Conservation (phyloP, 2,329 filamentous ascomycete genomes). For the Fusarium sp. region DNA sequence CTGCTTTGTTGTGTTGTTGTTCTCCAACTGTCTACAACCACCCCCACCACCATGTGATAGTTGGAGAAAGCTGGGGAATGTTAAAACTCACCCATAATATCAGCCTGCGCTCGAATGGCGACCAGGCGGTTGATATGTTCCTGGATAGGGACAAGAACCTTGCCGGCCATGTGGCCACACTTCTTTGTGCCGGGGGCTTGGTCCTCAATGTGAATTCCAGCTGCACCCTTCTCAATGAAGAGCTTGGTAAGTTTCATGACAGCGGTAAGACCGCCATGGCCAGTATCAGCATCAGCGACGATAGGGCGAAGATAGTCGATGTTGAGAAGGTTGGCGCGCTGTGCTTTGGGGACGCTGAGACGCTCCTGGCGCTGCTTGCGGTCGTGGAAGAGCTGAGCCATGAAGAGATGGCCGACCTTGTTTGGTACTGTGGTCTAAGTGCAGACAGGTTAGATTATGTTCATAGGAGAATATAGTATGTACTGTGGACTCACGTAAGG, state of each 20-base stretch:
- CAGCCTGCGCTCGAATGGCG: slow-evolving; percentile 95
- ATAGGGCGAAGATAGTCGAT: slow-evolving; percentile 96
- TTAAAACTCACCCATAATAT: slow-evolving; percentile 85
- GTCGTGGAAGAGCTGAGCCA: slow-evolving; percentile 99
- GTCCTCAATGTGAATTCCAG: slow-evolving; percentile 98
- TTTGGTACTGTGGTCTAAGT: slow-evolving; percentile 93
- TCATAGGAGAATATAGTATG: neutral
- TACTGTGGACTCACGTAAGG: slow-evolving; percentile 76
- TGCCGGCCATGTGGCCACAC: slow-evolving; percentile 99
- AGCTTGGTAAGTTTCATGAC: slow-evolving; percentile 99
- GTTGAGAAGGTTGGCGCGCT: slow-evolving; percentile 81
- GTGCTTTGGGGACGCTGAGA: slow-evolving; percentile 77
- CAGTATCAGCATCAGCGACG: slow-evolving; percentile 96
- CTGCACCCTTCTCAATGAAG: slow-evolving; percentile 95
- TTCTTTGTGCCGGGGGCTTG: slow-evolving; percentile 99
- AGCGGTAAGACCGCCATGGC: slow-evolving; percentile 96
- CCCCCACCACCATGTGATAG: slow-evolving; percentile 33
- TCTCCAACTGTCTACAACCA: neutral
- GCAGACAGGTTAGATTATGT: slow-evolving; percentile 53
- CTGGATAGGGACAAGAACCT: slow-evolving; percentile 94
- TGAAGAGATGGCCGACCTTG: slow-evolving; percentile 97
- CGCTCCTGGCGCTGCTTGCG: slow-evolving; percentile 98
- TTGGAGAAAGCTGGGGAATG: slow-evolving; percentile 16
- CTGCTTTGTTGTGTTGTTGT: neutral
- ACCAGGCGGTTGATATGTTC: slow-evolving; percentile 99